Evolutionary conservation across 2,329 filamentous ascomycete species (phyloP).

Genomic region (Aspergillus intermedius): DNA sequence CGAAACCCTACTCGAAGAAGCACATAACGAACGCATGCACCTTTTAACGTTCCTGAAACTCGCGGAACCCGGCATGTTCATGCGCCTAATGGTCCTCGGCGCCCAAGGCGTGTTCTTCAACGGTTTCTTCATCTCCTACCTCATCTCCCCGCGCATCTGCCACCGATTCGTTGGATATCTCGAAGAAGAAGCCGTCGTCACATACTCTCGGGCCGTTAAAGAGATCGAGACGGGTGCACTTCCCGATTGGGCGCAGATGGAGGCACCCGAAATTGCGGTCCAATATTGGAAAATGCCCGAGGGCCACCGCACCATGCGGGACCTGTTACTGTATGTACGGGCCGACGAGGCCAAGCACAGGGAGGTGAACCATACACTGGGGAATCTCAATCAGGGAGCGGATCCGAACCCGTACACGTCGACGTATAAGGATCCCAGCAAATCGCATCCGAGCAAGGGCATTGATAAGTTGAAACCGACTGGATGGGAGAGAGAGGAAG

Average conservation of each 20-base stretch:
- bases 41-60: constrained; percentile 89
- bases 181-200: constrained; percentile 94
- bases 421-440: constrained; percentile 64
- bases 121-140: constrained; percentile 79
- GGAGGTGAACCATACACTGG: constrained; percentile 92
- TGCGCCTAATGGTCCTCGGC: constrained; percentile 84
- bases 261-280: constrained; percentile 81
- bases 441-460: constrained; percentile 64
- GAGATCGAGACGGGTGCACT: constrained; percentile 81
- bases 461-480: constrained; percentile 57
- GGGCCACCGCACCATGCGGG: constrained; percentile 71
- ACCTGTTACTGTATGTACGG: constrained; percentile 80
- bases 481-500: constrained; percentile 79
- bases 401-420: constrained; percentile 92
- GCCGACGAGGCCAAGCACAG: constrained; percentile 86
- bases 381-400: constrained; percentile 74
- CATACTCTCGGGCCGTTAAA: constrained; percentile 81
- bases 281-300: constrained; percentile 94
- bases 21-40: constrained; percentile 91
- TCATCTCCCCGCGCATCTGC: constrained; percentile 77
- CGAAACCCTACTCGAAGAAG: constrained; percentile 82
- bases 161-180: constrained; percentile 96
- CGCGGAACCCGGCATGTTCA: constrained; percentile 77
- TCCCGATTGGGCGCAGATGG: constrained; percentile 71
- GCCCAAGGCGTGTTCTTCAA: constrained; percentile 98